Percentiles rank a stretch among this genome's conserved stretches.
Evolutionary conservation across 305 asterid genomes (phyloP).

Genomic region (Plantago rigida): DNA sequence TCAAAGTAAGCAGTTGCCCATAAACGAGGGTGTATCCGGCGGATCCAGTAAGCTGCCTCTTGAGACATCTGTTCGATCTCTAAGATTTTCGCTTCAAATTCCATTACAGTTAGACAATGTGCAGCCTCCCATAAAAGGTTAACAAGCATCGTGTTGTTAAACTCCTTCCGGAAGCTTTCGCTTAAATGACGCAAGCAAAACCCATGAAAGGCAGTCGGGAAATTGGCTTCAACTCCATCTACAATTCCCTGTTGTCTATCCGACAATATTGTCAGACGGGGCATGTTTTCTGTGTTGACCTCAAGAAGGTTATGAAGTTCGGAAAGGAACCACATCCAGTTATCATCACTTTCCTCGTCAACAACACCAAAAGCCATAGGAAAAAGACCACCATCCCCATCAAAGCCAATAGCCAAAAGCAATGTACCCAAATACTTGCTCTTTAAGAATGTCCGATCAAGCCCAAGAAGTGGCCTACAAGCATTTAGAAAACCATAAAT

Average conservation of each 20-base stretch:
- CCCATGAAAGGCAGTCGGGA: conserved; percentile 94
- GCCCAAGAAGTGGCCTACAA: conserved; percentile 94
- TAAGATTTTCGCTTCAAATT: conserved; percentile 61
- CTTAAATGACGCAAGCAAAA: conserved; percentile 91
- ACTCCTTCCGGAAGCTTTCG: conserved; percentile 81
- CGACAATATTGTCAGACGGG: conserved; percentile 81
- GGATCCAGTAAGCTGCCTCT: conserved; percentile 87
- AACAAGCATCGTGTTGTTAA: conserved; percentile 75
- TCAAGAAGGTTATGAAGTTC: conserved; percentile 87
- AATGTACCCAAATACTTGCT: conserved; percentile 84
- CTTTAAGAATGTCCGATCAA: conserved; percentile 71
- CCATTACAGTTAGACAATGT: conserved; percentile 65
- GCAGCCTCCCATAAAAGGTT: conserved; percentile 89
- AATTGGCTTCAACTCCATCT: conserved; percentile 80
- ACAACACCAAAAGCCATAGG: conserved; percentile 95
- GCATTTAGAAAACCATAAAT: conserved; percentile 83
- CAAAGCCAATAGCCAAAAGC: conserved; percentile 90
- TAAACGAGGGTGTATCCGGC: conserved; percentile 62
- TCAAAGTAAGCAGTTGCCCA: conserved; percentile 94
- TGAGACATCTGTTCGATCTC: conserved; percentile 89
- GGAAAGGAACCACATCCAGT: conserved; percentile 99
- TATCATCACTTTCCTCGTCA: conserved; percentile 83
- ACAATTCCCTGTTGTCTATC: conserved; percentile 80
- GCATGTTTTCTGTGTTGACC: conserved; percentile 90
- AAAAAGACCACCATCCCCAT: conserved; percentile 85